Base-by-base conservation (phyloP, 2,329 filamentous ascomycete species). In the Talaromyces sp. region DNA sequence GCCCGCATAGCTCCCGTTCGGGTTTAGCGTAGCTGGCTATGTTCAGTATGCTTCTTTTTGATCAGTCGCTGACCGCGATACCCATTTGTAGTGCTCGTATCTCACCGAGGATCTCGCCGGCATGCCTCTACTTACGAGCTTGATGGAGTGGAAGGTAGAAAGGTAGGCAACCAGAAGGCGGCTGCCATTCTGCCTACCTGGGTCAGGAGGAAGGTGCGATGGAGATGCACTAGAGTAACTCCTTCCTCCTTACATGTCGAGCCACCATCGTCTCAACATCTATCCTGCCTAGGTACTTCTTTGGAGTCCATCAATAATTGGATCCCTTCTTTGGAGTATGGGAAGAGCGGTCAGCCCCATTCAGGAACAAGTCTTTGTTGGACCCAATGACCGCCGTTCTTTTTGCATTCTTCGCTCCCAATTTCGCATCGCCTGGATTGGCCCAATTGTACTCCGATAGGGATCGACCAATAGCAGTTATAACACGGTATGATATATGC, bases 1-100 rank as follows among this genome's bases (percentile, higher is more conserved):
- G 52, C 52, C 52, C 69, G 68, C 70, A 68, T 68, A 63, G 67
- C 70, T 73, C 64, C 71, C 69, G 66, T 68, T 70, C 50, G 37
- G 68, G 71, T 47, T 69, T 73, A 73, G 72, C 68, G 69, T 56
- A 65, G 66, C 66, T 69, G 25, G 6, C 8, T 35, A 13, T 33
- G 27, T 35, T n/a, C 35, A 13, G 11, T 13, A 11, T 4, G 9
- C 50, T 54, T 31, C 45, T 49, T 49, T 49, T 13, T 10, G 5
- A 31, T 31, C 47, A 27, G 47, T 27, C n/a, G 43, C 10, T 47
- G n/a, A n/a, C n/a, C 25, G 17, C 4, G 27, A 31, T 31, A 31
- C 27, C 7, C 27, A 31, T 1, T 31, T 31, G 27, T 31, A 31
- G 27, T 31, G 27, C 27, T 6, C 7, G 27, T 31, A 31, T 31